A percentile compares a stretch with the other conserved stretches of the same genome.
Evolutionary conservation across 2,329 filamentous ascomycete species (phyloP).

Genomic region (Sarocladiaceae sp.): DNA sequence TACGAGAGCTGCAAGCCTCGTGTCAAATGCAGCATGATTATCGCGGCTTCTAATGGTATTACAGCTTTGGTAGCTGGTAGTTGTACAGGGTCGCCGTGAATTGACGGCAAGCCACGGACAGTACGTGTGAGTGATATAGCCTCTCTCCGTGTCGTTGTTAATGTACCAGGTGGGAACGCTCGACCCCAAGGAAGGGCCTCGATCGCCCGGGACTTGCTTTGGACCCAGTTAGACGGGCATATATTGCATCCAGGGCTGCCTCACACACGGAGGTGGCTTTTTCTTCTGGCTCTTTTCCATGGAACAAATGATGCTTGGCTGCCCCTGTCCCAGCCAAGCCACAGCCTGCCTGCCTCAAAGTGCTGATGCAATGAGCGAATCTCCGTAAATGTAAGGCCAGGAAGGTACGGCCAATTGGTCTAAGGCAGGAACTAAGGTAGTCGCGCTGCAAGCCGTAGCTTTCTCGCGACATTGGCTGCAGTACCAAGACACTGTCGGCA

Average conservation of each 20-base stretch:
- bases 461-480: no score
- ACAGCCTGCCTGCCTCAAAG: no score
- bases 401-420: no score
- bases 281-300: background rate
- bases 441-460: no score
- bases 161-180: background rate
- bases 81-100: no score
- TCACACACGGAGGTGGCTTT: background rate
- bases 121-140: background rate
- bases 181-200: background rate
- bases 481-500: no score
- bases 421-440: no score
- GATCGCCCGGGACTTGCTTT: conserved; percentile 7
- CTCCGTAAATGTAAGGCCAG: no score
- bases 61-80: no score
- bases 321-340: background rate
- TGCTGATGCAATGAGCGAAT: no score
- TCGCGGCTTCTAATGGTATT: background rate
- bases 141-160: background rate
- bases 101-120: background rate
- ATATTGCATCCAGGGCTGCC: background rate
- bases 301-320: conserved; percentile 5
- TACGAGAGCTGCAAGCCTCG: background rate
- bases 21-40: background rate
- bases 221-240: background rate